Evolutionary conservation across 371 early-diverging fungal species (phyloP).

Genomic region (Mortierella polycephala): DNA sequence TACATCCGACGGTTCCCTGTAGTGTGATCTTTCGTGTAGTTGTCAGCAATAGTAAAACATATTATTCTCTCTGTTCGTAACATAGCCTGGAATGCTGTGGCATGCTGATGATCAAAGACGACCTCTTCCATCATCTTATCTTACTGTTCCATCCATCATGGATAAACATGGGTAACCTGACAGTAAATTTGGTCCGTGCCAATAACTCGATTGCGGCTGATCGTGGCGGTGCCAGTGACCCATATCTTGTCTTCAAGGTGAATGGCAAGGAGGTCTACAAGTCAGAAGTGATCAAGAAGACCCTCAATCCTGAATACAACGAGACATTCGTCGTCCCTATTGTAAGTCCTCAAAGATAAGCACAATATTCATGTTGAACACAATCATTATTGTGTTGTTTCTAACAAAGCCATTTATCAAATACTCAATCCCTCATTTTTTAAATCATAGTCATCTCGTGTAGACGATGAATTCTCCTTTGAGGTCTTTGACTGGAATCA

Average conservation of each 20-base stretch:
- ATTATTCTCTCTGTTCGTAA: too few species aligned
- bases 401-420: too few species aligned
- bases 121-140: conserved; percentile 95
- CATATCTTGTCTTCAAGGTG: conserved; percentile 78
- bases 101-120: conserved; percentile 95
- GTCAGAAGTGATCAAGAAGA: conserved; percentile 81
- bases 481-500: conserved; percentile 91
- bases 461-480: conserved; percentile 67
- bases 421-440: not conserved
- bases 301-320: conserved; percentile 88
- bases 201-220: conserved; percentile 63
- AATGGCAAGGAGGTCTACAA: conserved; percentile 85
- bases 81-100: conserved; percentile 93
- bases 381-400: too few species aligned
- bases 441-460: conserved; percentile 60
- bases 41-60: too few species aligned
- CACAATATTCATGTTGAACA: too few species aligned
- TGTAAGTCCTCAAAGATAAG: conserved; percentile 53
- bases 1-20: too few species aligned
- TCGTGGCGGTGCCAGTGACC: conserved; percentile 81
- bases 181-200: conserved; percentile 60
- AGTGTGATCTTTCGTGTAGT: too few species aligned
- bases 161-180: conserved; percentile 57
- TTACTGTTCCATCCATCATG: conserved; percentile 5
- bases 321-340: conserved; percentile 78